Evolutionary conservation across 352 stramenopile species (phyloP), one percentile per base, ranked within the genome.

Genomic region (Phytophthora pisi): DNA sequence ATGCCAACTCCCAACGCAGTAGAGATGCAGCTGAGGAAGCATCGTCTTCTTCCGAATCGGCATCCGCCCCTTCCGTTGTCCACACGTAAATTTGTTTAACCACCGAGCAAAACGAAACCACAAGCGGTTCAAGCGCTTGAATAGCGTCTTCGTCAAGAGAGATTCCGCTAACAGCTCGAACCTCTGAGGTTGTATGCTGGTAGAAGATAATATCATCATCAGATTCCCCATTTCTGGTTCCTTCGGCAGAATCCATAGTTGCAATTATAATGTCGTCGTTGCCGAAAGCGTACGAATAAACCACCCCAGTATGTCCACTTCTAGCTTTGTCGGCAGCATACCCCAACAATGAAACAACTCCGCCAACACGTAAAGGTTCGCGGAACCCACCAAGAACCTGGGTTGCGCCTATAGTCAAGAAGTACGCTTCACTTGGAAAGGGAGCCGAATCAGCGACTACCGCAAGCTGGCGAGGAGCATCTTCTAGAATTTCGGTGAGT

Each of bases 311-410:
- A 26, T 51, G 46, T 23, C 71, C 68, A 54, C 49, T 26, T 54
- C 47, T 60, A 42, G 42, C 45, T 40, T 72, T 72, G 45, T 60
- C 58, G 51, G 64, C 31, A 38, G 49, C 49, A 42, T 59, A 69
- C 46, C 57, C 71, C 5, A 64, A 46, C 34, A 72, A 53, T n/a
- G 28, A 53, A 60, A 86, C 81, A 50, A 23, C 58, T 10, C 79
- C 81, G 6, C 77, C 77, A 24, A 77, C 43, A 52, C 79, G 72
- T 57, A 88, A 56, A 0, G 51, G 30, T 30, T 89, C 81, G 26
- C 61, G 65, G 46, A 86, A 83, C 15, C 79, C 79, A 30, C 81
- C 79, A 38, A 89, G 75, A 11, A 89, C 64, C 8, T 79, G 74
- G 20, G 75, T 67, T 15, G 67, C 65, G 11, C 81, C 81, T 31